These are phyloP conservation scores for Taphrina confusa DNA, from an alignment of 1,139 yeast genomes.

Conservation along the genomic window DNA sequence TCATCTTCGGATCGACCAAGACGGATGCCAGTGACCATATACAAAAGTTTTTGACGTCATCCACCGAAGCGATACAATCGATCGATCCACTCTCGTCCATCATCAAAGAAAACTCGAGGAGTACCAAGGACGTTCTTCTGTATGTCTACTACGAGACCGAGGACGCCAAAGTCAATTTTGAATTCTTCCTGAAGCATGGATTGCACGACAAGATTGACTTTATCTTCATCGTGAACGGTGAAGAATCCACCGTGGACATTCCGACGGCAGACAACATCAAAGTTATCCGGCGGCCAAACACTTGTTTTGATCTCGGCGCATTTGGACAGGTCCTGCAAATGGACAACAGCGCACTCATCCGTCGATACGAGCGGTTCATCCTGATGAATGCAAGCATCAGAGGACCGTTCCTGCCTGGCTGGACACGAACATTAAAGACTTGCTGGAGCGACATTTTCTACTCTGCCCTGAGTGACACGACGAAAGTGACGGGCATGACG, in stretches of 20 bases:
- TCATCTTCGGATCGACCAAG: not conserved
- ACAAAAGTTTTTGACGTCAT: not conserved
- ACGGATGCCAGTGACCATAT: not conserved
- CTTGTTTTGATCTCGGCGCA: conserved; percentile 21
- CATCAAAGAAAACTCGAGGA: not conserved
- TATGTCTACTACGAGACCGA: conserved; percentile 25
- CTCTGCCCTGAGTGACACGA: conserved; percentile 1
- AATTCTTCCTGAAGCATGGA: conserved; percentile 25
- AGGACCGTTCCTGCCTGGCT: conserved; percentile 32
- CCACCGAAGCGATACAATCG: not conserved
- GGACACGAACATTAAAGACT: conserved; percentile 5
- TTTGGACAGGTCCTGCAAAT: conserved; percentile 11
- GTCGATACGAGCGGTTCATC: conserved; percentile 22
- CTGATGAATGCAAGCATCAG: conserved; percentile 20
- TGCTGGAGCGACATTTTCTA: conserved; percentile 24
- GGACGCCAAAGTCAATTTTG: conserved; percentile 8
- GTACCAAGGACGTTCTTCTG: conserved; percentile 3
- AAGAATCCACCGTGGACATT: not conserved
- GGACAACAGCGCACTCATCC: conserved; percentile 5
- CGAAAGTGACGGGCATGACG: conserved; percentile 19
- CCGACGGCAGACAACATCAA: conserved; percentile 14
- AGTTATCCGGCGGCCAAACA: conserved; percentile 8
- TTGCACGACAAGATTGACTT: conserved; percentile 30
- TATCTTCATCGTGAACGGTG: conserved; percentile 26
- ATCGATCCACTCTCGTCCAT: not conserved